A percentile compares a stretch with the other conserved stretches of the same genome.
Evolutionary conservation across 2,329 filamentous ascomycete species (phyloP).

Genomic region (Aspergillus niger): DNA sequence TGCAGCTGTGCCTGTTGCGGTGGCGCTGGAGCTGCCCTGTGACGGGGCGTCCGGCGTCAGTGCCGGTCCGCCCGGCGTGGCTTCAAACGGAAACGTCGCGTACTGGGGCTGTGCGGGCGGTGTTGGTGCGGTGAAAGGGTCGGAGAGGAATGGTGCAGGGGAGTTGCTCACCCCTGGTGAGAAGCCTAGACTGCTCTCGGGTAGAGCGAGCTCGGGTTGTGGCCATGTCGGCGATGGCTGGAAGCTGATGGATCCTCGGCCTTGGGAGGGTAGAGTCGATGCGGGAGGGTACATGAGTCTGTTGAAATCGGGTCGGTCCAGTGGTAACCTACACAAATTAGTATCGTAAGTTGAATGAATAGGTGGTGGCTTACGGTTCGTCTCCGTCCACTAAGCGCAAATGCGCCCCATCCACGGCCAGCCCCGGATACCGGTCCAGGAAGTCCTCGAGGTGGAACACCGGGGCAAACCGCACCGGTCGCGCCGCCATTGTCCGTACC

Average conservation of each 20-base stretch:
- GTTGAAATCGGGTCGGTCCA: conserved; percentile 20
- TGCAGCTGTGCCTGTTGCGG: conserved; percentile 39
- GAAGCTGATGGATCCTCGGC: conserved; percentile 23
- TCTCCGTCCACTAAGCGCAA: conserved; percentile 70
- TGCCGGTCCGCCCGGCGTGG: conserved; percentile 22
- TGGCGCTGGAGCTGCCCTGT: conserved; percentile 33
- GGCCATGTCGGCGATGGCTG: conserved; percentile 28
- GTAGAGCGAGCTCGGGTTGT: conserved; percentile 13
- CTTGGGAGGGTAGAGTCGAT: conserved; percentile 16
- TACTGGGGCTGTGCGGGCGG: conserved; percentile 37
- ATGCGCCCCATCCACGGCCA: conserved; percentile 73
- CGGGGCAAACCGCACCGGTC: conserved; percentile 71
- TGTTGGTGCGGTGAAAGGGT: conserved; percentile 31
- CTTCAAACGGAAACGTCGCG: conserved; percentile 43
- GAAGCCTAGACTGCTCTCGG: conserved; percentile 35
- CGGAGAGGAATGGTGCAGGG: conserved; percentile 37
- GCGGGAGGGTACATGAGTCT: conserved; percentile 20
- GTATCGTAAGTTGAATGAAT: not conserved
- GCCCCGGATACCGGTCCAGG: conserved; percentile 76
- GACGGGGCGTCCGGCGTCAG: conserved; percentile 47
- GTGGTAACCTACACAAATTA: conserved; percentile 4
- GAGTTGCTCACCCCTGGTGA: conserved; percentile 39
- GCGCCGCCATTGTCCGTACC: conserved; percentile 70
- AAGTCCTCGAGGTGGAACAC: conserved; percentile 87
- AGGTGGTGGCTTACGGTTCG: conserved; percentile 41